Evolutionary conservation across 208 protist species (phyloP), one percentile per base, ranked within the genome.

Genomic region (Zelonia costaricensis): DNA sequence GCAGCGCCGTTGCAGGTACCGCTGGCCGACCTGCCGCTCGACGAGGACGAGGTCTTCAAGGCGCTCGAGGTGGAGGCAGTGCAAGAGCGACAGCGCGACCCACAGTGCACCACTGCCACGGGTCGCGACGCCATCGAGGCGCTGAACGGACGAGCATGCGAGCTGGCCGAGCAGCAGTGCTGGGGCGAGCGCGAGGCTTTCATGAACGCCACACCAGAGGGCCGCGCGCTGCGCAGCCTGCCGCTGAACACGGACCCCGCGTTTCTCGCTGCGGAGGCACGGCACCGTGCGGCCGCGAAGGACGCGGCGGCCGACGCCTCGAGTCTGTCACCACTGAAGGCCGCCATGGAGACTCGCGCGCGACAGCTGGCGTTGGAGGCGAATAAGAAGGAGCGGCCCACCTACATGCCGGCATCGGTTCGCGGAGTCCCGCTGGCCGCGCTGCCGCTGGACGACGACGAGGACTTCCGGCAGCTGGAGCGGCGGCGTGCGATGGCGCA

Each of bases 401-500:
- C 46, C 12, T 85, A 74, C 62, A 40, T 88, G 43, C 56, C 79
- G 10, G 54, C 47, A 1, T 44, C 75, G 25, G 46, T 80, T 23
- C 67, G 78, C 30, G 87, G 87, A 25, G 59, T 92, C 12, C 69
- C 82, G 1, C 63, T 84, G 0, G 44, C 72, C 40, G 56, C 68
- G 9, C 60, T 88, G 13, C 66, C 69, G 5, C 79, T 92, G 27
- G 76, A 88, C 54, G 47, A 59, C 45, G 84, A 92, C 61, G 59
- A 59, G 27, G 54, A 75, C 53, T 92, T 94, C 69, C 80, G 74
- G 55, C 16, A 58, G 22, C 64, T 92, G 59, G 78, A 84, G 54
- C 25, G 40, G 18, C 47, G 76, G 40, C 72, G 73, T 33, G 71
- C 72, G 12, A 46, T 54, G 0, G 69, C 66, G 18, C 44, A 69